Conservation (phyloP, 1,139 yeast species). For the Arxiozyma heterogenica region DNA sequence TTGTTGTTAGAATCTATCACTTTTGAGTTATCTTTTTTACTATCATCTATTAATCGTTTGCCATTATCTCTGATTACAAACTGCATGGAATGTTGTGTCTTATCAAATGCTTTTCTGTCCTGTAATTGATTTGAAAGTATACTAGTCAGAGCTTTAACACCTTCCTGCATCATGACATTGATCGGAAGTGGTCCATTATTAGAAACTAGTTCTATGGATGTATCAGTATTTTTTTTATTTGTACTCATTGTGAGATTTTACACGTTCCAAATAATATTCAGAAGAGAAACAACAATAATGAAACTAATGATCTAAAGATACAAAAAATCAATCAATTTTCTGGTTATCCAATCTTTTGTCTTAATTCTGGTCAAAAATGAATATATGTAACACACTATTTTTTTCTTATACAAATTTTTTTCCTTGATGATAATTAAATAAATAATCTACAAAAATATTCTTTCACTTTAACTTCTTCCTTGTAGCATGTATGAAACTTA, state of each 20-base stretch:
- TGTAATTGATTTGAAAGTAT: slow-evolving; percentile 24
- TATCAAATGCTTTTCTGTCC: slow-evolving; percentile 18
- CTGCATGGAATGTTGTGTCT: slow-evolving; percentile 20
- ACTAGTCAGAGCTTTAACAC: slow-evolving; percentile 27
- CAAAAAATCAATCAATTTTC: no score
- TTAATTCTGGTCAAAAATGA: neutral
- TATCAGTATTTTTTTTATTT: slow-evolving; percentile 6
- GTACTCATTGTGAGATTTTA: neutral
- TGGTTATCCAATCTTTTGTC: neutral
- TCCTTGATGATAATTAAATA: no score
- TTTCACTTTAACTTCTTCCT: no score
- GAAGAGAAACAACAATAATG: neutral
- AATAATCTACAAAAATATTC: no score
- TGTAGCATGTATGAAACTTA: no score
- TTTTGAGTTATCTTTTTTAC: neutral
- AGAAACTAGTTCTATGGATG: slow-evolving; percentile 24
- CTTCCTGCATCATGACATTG: slow-evolving; percentile 30
- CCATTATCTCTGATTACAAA: slow-evolving; percentile 18
- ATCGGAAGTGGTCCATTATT: slow-evolving; percentile 27
- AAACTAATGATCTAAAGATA: no score
- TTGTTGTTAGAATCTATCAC: neutral
- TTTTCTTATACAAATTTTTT: no score
- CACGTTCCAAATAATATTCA: neutral
- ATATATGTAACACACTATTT: neutral
- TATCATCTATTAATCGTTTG: slow-evolving; percentile 4